Base-by-base conservation (phyloP, 345 rosid genomes). In the Balakata baccata region DNA sequence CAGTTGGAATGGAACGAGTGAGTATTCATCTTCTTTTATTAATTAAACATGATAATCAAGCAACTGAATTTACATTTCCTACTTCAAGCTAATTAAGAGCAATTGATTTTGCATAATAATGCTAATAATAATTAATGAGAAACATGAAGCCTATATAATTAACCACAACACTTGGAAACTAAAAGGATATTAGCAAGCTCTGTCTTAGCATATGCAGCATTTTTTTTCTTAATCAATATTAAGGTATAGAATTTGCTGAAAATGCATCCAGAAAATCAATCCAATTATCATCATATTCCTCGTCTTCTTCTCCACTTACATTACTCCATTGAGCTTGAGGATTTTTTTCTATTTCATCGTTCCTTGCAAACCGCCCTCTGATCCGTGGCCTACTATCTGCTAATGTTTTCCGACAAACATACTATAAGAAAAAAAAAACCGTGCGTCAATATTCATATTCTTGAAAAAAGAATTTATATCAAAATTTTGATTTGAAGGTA, bases 361-460 rank as follows among this genome's bases (percentile, higher is more conserved):
- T 95, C 81, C 92, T 88, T 10, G 95, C 97, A 68, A 95, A 95
- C 51, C 99, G 77, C 4, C 99, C 99, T 82, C 99, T 81, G 60
- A 95, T 89, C 18, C 99, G 86, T 67, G 97, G 99, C 83, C 99
- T 84, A 74, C 97, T 90, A 59, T 95, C 98, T 11, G 99, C 99
- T 85, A 95, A 76, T 11, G 97, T 90, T 84, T 95, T 95, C 87
- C 99, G 85, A 79, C 99, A 95, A 43, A 82, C 94, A 73, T 95
- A 95, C 99, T 94, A 79, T 16, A 71, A 34, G 11, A 22, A 43
- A 74, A 34, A 58, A 61, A 6, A 4, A 46, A 52, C 16, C 5
- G 46, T 46, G 4, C 20, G 18, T 18, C 14, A 2, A 7, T 18
- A 53, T 13, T 0, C 14, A 53, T 13, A 17, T 53, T 18, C 22